phyloP scores from a whole-genome alignment of 2,329 filamentous ascomycete genomes.

The Biscogniauxia mediterranea region DNA sequence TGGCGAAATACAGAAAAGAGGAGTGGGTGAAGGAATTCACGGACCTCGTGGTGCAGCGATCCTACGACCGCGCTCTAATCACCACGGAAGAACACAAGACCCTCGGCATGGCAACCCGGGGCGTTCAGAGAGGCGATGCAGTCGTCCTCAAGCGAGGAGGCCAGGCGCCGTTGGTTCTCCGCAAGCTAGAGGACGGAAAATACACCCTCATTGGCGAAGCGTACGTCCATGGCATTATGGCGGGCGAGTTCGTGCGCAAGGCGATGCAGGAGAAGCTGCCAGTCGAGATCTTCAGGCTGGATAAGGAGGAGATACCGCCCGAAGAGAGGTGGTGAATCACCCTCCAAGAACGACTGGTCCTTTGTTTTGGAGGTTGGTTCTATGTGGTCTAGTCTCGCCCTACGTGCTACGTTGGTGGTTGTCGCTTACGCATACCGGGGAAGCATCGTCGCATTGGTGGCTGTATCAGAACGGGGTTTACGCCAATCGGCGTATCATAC shows the following conservation, averaged over 20 bases:
- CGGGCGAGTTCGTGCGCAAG: background rate
- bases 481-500: background rate
- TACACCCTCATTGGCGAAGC: background rate
- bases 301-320: background rate
- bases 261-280: background rate
- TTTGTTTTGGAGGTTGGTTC: background rate
- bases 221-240: background rate
- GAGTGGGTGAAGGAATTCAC: background rate
- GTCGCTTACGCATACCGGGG: too few species aligned
- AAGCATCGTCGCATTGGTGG: background rate
- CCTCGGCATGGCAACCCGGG: background rate
- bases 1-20: background rate
- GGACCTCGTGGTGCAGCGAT: background rate
- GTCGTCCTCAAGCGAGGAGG: background rate
- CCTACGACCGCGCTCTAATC: background rate
- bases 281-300: background rate
- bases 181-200: background rate
- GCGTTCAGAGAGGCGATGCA: background rate
- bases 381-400: background rate
- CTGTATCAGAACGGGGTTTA: background rate
- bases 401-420: too few species aligned
- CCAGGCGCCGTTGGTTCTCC: background rate
- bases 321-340: background rate
- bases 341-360: background rate
- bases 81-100: background rate